These are phyloP conservation scores for Bryoglossum gracile DNA, from an alignment of 495 filamentous ascomycete species.

Conservation along the genomic window DNA sequence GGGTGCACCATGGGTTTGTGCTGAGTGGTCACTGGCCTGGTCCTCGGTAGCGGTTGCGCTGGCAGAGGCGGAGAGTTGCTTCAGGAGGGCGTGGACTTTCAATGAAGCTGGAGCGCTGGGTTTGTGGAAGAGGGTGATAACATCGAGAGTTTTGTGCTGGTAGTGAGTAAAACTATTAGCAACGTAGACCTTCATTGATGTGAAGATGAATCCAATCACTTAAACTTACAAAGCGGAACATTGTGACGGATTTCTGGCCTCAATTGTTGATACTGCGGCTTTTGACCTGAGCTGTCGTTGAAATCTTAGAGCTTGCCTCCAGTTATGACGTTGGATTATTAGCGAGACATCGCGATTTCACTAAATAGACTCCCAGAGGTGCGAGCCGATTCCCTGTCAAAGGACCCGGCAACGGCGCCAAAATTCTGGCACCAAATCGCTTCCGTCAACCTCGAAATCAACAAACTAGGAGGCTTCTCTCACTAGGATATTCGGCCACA, in stretches of 20 bases:
- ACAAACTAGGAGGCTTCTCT: no score
- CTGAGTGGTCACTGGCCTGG: constrained; percentile 53
- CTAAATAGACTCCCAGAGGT: not conserved
- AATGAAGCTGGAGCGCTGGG: constrained; percentile 56
- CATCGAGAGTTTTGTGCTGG: constrained; percentile 76
- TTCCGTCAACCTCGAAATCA: no score
- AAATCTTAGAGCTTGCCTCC: constrained; percentile 6
- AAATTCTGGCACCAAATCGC: no score
- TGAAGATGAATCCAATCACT: constrained; percentile 1
- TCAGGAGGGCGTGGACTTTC: constrained; percentile 63
- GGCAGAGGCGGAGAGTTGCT: constrained; percentile 61
- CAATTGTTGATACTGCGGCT: not conserved
- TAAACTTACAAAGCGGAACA: constrained; percentile 39
- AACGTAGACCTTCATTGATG: constrained; percentile 1
- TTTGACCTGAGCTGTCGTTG: constrained; percentile 14
- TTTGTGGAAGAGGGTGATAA: constrained; percentile 93
- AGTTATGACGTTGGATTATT: constrained; percentile 7
- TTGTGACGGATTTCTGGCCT: constrained; percentile 17
- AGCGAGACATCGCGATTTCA: not conserved
- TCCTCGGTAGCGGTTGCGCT: constrained; percentile 53
- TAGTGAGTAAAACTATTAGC: constrained; percentile 2
- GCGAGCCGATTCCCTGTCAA: not conserved
- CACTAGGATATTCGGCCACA: no score
- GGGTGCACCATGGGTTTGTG: constrained; percentile 39
- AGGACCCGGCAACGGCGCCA: no score